These are phyloP conservation scores for Apodospora peruviana DNA, from an alignment of 495 filamentous ascomycete species.

Conservation along the genomic window DNA sequence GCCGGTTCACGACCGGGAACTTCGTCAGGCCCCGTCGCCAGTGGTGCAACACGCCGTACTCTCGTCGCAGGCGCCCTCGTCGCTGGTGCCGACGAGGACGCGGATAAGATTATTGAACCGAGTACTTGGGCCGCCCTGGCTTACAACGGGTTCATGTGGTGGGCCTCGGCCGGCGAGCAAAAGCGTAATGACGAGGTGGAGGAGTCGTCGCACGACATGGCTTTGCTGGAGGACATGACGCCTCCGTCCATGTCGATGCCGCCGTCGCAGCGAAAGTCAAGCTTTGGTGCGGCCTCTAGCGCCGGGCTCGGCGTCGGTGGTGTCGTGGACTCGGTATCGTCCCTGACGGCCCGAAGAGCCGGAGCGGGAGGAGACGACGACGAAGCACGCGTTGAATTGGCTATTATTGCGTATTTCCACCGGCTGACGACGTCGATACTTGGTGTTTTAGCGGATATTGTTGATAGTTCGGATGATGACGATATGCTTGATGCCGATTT, in stretches of 20 bases:
- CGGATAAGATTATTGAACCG: conserved; percentile 62
- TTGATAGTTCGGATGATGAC: conserved; percentile 52
- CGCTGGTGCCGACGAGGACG: conserved; percentile 28
- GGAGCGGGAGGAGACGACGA: conserved; percentile 16
- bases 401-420: conserved; percentile 88
- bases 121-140: conserved; percentile 85
- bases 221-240: conserved; percentile 39
- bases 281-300: too few relatives aligned
- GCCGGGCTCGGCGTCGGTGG: conserved; percentile 9
- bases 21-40: conserved; percentile 14
- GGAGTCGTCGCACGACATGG: conserved; percentile 40
- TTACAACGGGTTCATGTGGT: conserved; percentile 94
- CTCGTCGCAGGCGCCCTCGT: too few relatives aligned
- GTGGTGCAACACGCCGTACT: background rate
- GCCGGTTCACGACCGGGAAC: conserved; percentile 23
- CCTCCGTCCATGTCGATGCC: conserved; percentile 23
- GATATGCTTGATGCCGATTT: conserved; percentile 39
- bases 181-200: conserved; percentile 48
- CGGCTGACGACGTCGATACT: conserved; percentile 71
- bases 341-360: conserved; percentile 19
- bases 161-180: conserved; percentile 91
- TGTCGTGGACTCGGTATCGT: conserved; percentile 32
- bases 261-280: conserved; percentile 26
- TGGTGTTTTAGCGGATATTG: conserved; percentile 60
- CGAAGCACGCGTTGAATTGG: conserved; percentile 53